Evolutionary conservation across 352 stramenopile species (phyloP), one percentile per base, ranked within the genome.

Genomic region (Pythium dissimile): DNA sequence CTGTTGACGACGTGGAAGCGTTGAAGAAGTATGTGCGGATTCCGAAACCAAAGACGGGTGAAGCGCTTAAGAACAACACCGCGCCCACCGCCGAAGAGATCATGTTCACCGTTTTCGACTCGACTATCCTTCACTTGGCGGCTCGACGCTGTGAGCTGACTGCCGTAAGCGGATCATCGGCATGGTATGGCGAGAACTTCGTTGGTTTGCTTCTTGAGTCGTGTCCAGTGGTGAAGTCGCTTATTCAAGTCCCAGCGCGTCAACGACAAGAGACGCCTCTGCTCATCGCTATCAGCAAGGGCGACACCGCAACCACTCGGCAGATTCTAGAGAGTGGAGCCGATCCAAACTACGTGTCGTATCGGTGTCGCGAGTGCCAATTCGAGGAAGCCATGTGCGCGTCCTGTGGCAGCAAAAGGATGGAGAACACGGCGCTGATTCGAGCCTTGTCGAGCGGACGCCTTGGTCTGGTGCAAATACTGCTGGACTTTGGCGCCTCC

Each of bases 121-220:
- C 43, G 15, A 61, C 54, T 6, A 61, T 61, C 32, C 38, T 61
- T 13, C 54, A 61, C 21, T 23, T 42, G 2, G 54, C 42, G 15
- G 24, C 16, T 24, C 37, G 32, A 37, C 38, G 28, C 11, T 12
- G 8, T 2, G 7, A 34, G 21, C 5, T 18, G 5, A 30, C 39
- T 30, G 6, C 8, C 3, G 3, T 27, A 20, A 27, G 16, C 20
- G 8, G 18, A 16, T 46, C 34, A 16, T 41, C 34, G 31, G 10
- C 30, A 64, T 87, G 74, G 76, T 77, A 67, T 37, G 74, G 79
- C 2, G 60, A 49, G 8, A 81, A 84, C 31, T 49, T 86, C 12
- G 64, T 85, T 18, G 52, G 62, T 1, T 50, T 81, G 0, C 43
- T 89, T 12, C 43, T 86, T 13, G 75, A 83, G 27, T 39, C 54